Evolutionary conservation across 1,284 basidiomycete species (phyloP).

Genomic region (Ceratobasidium sp.): DNA sequence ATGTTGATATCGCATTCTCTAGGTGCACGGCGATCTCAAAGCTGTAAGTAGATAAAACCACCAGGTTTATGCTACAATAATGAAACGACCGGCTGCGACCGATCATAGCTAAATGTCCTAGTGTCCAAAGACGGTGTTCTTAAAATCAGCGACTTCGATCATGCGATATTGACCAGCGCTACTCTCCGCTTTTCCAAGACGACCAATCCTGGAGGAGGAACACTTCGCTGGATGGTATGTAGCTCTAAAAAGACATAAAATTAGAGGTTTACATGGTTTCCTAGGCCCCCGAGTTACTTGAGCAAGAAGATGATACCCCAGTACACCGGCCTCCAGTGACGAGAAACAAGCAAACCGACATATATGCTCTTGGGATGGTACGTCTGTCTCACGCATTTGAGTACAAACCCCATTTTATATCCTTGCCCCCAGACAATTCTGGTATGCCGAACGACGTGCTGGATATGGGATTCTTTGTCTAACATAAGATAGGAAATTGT

Average conservation of each 20-base stretch:
- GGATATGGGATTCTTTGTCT: neutral
- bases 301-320: neutral
- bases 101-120: slow-evolving; percentile 2
- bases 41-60: neutral
- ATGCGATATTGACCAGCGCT: slow-evolving; percentile 2
- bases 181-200: slow-evolving; percentile 27
- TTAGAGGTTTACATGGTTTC: too few species aligned
- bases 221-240: slow-evolving; percentile 33
- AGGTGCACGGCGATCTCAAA: slow-evolving; percentile 30
- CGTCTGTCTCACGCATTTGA: neutral
- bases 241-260: neutral
- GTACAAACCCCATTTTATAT: neutral
- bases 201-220: slow-evolving; percentile 17
- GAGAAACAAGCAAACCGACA: slow-evolving; percentile 9
- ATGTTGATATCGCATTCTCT: neutral
- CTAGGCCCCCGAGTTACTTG: slow-evolving; percentile 20
- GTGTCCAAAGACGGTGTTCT: neutral
- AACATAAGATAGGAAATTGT: slow-evolving; percentile 16
- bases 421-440: slow-evolving; percentile 1
- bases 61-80: too few species aligned
- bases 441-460: neutral
- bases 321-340: too few species aligned
- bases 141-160: slow-evolving; percentile 32
- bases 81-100: neutral
- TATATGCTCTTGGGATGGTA: slow-evolving; percentile 37